Percentiles rank a stretch among this genome's conserved stretches.
phyloP scores from a whole-genome alignment of 2,329 filamentous ascomycete genomes.

The Cladosporium sp. region DNA sequence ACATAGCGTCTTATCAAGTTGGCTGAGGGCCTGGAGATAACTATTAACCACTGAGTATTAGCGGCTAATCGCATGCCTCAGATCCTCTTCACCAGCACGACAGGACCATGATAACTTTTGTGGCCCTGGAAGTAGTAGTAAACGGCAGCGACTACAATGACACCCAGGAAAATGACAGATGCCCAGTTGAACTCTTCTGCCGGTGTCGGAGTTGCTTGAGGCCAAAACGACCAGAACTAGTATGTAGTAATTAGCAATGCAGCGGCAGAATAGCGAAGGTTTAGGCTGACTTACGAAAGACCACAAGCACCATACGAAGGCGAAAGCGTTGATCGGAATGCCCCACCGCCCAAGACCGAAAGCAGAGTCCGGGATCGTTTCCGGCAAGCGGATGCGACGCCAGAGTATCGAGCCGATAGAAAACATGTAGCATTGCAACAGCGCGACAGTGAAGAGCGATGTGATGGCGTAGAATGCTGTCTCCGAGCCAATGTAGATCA shows the following conservation, averaged over 20 bases:
- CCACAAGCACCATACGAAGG: conserved; percentile 16
- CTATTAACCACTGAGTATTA: too few relatives aligned
- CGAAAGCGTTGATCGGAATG: conserved; percentile 17
- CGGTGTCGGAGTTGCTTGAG: conserved; percentile 12
- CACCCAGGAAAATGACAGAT: conserved; percentile 14
- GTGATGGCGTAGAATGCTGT: conserved; percentile 38
- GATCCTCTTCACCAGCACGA: conserved; percentile 13
- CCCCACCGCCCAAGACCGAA: conserved; percentile 17
- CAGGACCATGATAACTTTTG: conserved; percentile 16
- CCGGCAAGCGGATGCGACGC: conserved; percentile 18
- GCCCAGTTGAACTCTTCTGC: conserved; percentile 19
- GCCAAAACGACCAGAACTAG: conserved; percentile 11
- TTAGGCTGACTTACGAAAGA: conserved; percentile 9
- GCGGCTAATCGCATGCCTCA: background rate
- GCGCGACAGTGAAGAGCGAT: conserved; percentile 25
- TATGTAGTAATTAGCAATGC: background rate
- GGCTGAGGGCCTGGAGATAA: too few relatives aligned
- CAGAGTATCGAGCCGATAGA: conserved; percentile 23
- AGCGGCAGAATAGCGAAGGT: background rate
- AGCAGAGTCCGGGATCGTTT: conserved; percentile 7
- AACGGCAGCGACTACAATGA: conserved; percentile 12
- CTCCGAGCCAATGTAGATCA: conserved; percentile 34
- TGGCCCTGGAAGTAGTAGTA: conserved; percentile 14
- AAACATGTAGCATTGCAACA: conserved; percentile 17
- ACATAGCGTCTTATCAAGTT: too few relatives aligned